Evolutionary conservation across 2,329 filamentous ascomycete genomes (phyloP).

Genomic region (Pestalotiopsis fici): DNA sequence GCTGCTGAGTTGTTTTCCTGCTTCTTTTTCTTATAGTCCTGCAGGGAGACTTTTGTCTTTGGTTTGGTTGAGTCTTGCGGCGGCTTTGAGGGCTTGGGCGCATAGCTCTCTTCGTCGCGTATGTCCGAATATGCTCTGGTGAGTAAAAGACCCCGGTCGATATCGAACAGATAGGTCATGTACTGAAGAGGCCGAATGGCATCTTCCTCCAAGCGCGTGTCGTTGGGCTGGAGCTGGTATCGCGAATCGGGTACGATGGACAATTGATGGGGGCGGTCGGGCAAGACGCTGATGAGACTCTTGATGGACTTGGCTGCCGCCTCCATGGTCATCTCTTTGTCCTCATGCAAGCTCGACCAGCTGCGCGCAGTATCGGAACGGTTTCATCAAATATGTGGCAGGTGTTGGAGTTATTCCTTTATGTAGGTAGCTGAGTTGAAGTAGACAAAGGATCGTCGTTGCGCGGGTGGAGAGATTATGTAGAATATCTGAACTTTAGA

Average conservation of each 20-base stretch:
- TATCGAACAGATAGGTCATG: constrained; percentile 57
- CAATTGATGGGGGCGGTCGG: constrained; percentile 54
- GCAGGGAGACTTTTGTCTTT: constrained; percentile 53
- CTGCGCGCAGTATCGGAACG: constrained; percentile 27
- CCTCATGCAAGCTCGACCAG: constrained; percentile 30
- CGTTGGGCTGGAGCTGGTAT: constrained; percentile 43
- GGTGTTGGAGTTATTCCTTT: constrained; percentile 6
- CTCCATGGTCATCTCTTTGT: constrained; percentile 48
- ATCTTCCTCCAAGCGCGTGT: constrained; percentile 48
- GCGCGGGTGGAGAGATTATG: constrained; percentile 12
- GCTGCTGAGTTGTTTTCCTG: constrained; percentile 10
- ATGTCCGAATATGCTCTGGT: constrained; percentile 61
- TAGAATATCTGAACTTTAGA: constrained; percentile 14
- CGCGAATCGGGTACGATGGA: constrained; percentile 49
- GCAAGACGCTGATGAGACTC: constrained; percentile 52
- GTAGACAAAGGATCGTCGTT: constrained; percentile 2
- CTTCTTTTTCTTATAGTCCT: constrained; percentile 61
- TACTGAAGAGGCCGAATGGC: constrained; percentile 54
- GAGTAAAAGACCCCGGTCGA: constrained; percentile 58
- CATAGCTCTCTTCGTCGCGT: constrained; percentile 47
- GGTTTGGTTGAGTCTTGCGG: constrained; percentile 43
- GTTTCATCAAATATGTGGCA: constrained; percentile 26
- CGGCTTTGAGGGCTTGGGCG: constrained; percentile 19
- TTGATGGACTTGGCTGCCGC: constrained; percentile 59
- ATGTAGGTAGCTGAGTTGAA: neutral